Evolutionary conservation across 2,329 filamentous ascomycete genomes (phyloP), one percentile per base, ranked within the genome.

Genomic region (Pezicula neosporulosa): DNA sequence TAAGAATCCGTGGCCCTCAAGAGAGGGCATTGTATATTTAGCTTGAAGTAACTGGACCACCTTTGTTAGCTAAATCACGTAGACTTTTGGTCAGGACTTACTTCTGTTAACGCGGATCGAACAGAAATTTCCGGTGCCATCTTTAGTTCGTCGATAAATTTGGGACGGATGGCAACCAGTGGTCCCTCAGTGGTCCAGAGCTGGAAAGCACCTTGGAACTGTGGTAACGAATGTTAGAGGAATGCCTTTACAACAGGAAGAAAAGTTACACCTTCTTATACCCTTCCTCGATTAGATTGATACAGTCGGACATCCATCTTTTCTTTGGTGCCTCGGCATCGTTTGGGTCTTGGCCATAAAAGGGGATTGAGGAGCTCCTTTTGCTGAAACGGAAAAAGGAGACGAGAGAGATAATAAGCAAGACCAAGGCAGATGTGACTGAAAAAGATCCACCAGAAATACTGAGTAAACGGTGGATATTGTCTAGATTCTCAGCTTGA

Each of bases 141-240:
- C 44, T 56, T 56, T 37, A 56, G 16, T 27, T 58, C 52, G 45
- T 57, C 55, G 16, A 53, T 43, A 41, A 46, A 56, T n/a, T 44
- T 39, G 4, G 54, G 42, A n/a, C 51, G 54, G 13, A 54, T 6
- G 4, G 47, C 51, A 41, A 56, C 13, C 19, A 56, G 51, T 35
- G 48, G 42, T 9, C 54, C 56, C 36, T 56, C 48, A 12, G 42
- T 56, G 12, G 51, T 58, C 54, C 54, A 58, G 12, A 58, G 12
- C 36, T 51, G 9, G 33, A 51, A 56, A 21, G 4, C 41, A 7
- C 8, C 19, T n/a, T 35, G 27, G 42, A 50, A 50, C 48, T 50
- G 16, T 46, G n/a, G 8, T 5, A 21, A 30, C 28, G 2, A 7
- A 30, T 30, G 28, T 30, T 46, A n/a, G 41, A 36, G 1, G 42